A percentile compares a stretch with the other conserved stretches of the same genome.
These are phyloP conservation scores for Paramecium sonneborni DNA, from an alignment of 73 alveolate genomes.

Conservation along the genomic window DNA sequence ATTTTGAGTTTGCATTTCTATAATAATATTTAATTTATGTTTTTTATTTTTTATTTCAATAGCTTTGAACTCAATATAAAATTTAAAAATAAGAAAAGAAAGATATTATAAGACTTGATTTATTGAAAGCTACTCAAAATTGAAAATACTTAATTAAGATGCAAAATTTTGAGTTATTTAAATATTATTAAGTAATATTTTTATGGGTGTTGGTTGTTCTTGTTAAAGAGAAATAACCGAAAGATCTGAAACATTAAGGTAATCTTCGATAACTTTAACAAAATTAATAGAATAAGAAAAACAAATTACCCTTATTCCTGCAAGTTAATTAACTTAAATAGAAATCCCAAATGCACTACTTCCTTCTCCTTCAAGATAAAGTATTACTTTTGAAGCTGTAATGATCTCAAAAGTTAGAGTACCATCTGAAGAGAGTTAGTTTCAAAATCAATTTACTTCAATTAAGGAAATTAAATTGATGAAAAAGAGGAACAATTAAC, in stretches of 20 bases:
- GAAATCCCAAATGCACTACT: neutral
- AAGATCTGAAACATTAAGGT: neutral
- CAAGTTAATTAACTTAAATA: neutral
- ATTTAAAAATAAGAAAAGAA: too few relatives aligned
- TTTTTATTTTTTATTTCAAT: too few relatives aligned
- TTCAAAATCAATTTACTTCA: neutral
- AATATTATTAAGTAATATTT: neutral
- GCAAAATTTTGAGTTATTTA: neutral
- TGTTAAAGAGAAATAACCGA: neutral
- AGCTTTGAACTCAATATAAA: too few relatives aligned
- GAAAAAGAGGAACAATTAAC: neutral
- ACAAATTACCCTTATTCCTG: neutral
- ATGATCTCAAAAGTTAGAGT: neutral
- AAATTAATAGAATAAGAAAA: neutral
- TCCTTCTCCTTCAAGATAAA: neutral
- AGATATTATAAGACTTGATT: neutral
- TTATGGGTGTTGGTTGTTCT: neutral
- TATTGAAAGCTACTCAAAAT: neutral
- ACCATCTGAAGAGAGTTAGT: slow-evolving; percentile 9
- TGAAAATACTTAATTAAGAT: neutral
- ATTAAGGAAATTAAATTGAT: neutral
- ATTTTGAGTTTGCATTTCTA: neutral
- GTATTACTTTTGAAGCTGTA: neutral
- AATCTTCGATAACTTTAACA: neutral
- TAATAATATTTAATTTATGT: too few relatives aligned